Base-by-base conservation (phyloP, 1,284 basidiomycete genomes). In the Puccinia coronata region DNA sequence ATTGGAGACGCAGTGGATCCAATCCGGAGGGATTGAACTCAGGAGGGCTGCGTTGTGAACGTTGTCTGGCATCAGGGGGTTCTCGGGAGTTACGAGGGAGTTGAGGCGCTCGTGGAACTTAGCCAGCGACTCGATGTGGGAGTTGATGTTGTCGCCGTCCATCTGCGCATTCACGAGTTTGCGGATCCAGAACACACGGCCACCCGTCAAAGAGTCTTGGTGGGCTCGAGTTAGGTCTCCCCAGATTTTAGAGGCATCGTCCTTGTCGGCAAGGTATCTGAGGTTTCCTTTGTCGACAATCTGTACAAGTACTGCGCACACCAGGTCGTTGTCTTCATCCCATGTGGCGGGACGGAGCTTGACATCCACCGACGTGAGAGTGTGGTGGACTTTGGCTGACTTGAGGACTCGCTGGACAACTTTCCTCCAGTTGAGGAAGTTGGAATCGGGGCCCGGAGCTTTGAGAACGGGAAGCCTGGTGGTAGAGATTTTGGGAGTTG, bases 401-500 rank as follows among this genome's bases (percentile, higher is more conserved):
- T 65, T 25, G 8, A 65, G 51, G 25, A 31, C 6, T 3, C 16
- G 11, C 36, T 51, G 4, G 51, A 74, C 18, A 8, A 59, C 8
- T 3, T 34, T 20, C 31, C 25, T 28, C 72, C 72, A 75, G 34
- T 75, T 49, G 20, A 57, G 31, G 53, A 34, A 75, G 72, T 75
- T 75, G 1, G 72, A 55, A 5, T 75, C 53, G 28, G 47, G 16
- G n/a, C n/a, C n/a, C n/a, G n/a, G n/a, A n/a, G n/a, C n/a, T n/a
- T n/a, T n/a, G n/a, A n/a, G n/a, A n/a, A 20, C 28, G 28, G 16
- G 72, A 23, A 8, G 47, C 23, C 28, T 28, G 31, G 43, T 16
- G 43, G 43, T 47, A 16, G 43, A 47, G 16, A 47, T 8, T 47
- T 47, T 47, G 43, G 43, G 16, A 16, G 8, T 47, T 47, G 16